These are phyloP conservation scores for Ceratocystis eucalypticola DNA, from an alignment of 2,329 filamentous ascomycete genomes.

Conservation along the genomic window DNA sequence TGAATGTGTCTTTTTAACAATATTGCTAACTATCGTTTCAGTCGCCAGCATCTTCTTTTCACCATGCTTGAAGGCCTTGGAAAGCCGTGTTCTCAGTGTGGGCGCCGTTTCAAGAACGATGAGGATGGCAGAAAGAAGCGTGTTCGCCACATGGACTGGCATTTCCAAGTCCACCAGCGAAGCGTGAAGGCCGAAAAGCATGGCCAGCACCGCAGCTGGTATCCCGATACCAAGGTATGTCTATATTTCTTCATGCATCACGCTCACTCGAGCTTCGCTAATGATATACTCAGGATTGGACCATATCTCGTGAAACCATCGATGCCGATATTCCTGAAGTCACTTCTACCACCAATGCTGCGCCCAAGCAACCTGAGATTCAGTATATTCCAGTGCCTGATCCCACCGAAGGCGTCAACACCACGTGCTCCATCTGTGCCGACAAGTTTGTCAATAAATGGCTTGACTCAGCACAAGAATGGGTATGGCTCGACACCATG, in stretches of 20 bases:
- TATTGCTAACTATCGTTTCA: not conserved
- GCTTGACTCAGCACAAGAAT: conserved; percentile 87
- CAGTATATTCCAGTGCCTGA: conserved; percentile 76
- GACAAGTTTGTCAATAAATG: conserved; percentile 88
- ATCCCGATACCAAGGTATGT: conserved; percentile 71
- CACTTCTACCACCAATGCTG: conserved; percentile 29
- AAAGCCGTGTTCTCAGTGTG: conserved; percentile 82
- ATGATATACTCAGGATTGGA: conserved; percentile 57
- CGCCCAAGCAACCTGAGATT: conserved; percentile 39
- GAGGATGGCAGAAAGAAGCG: conserved; percentile 73
- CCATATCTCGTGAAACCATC: conserved; percentile 66
- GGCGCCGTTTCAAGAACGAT: conserved; percentile 67
- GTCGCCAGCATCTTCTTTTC: conserved; percentile 46
- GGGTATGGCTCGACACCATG: conserved; percentile 87
- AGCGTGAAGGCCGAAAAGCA: conserved; percentile 75
- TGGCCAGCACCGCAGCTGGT: conserved; percentile 87
- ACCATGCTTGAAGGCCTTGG: conserved; percentile 69
- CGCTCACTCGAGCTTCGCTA: conserved; percentile 20
- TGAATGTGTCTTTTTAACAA: not conserved
- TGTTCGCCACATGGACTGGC: conserved; percentile 91
- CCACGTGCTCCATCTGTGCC: conserved; percentile 83
- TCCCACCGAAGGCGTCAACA: conserved; percentile 58
- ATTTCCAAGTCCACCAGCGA: conserved; percentile 84
- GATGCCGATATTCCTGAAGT: conserved; percentile 42
- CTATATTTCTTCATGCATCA: conserved; percentile 18